These are phyloP conservation scores for Lolium multiflorum DNA, from an alignment of 176 grass and related monocot genomes.

Conservation along the genomic window DNA sequence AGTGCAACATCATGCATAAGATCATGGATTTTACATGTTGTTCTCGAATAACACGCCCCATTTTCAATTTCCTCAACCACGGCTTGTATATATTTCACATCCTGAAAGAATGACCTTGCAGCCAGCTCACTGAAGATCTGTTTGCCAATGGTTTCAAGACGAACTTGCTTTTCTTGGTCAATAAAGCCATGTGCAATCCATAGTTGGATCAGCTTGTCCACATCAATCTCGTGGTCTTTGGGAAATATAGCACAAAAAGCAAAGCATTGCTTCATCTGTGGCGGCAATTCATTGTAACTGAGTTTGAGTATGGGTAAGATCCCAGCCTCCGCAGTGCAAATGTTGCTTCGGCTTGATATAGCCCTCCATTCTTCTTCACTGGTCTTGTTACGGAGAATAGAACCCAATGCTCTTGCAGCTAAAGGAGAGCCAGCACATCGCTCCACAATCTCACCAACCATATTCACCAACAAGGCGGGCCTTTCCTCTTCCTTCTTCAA, in stretches of 20 bases:
- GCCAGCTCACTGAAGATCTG: background rate
- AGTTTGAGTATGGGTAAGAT: slow-evolving; percentile 13
- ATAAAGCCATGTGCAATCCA: slow-evolving; percentile 5
- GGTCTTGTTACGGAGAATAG: background rate
- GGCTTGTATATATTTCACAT: background rate
- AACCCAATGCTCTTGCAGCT: no score
- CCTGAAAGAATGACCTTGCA: background rate
- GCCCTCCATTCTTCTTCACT: slow-evolving; percentile 13
- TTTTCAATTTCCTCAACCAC: accelerated
- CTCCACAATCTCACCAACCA: no score
- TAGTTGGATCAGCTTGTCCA: background rate
- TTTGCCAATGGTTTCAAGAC: background rate
- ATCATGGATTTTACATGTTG: background rate
- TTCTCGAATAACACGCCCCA: background rate
- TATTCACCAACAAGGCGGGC: no score
- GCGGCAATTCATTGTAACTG: slow-evolving; percentile 14
- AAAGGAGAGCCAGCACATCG: no score
- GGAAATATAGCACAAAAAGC: background rate
- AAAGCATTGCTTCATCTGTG: background rate
- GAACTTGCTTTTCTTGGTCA: background rate
- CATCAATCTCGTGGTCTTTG: background rate
- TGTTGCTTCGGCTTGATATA: background rate
- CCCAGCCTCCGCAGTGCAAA: background rate
- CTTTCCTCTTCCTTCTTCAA: no score
- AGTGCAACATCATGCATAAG: slow-evolving; percentile 26